Base-by-base conservation (phyloP, 805 yeast genomes). In the Saturnispora bothae region DNA sequence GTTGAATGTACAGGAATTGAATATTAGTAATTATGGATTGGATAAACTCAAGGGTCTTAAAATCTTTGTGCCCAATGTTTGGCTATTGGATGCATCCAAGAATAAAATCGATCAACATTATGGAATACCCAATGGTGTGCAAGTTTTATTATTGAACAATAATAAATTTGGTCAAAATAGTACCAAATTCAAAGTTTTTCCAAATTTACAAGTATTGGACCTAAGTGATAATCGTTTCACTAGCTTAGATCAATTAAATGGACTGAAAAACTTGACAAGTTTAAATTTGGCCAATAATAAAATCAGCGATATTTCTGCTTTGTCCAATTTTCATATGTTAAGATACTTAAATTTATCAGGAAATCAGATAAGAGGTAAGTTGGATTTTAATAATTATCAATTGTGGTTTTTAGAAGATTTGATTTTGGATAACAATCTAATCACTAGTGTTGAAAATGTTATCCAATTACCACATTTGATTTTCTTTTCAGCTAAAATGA, bases 361-460 rank as follows among this genome's bases (percentile, higher is more conserved):
- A 33, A 73, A 73, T 48, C 43, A 53, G 3, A 44, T 72, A 8
- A 41, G 31, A 5, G 74, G 72, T 1, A 48, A 34, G 3, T 34
- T 72, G 2, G 59, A 68, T 45, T 61, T 71, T 31, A 43, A 47
- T 2, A 40, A 48, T 3, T 63, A 50, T 34, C 47, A 56, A 4
- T 49, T 72, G 19, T 54, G 59, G 32, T 58, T 60, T 38, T 51
- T 73, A 25, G 69, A 70, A 45, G 69, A 65, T 22, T 46, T 73
- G 39, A 57, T 63, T 19, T 33, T 72, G 31, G 60, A 67, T 14
- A 66, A 63, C 14, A 73, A 73, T 47, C 47, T 47, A n/a, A 46
- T 73, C 13, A 39, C 47, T 3, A 30, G 43, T 1, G 39, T 73
- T 3, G 15, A 16, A 1, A 68, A 68, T 4, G 36, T 71, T 7